Evolutionary conservation across 495 filamentous ascomycete genomes (phyloP), one percentile per base, ranked within the genome.

Genomic region (Baudoinia panamericana): DNA sequence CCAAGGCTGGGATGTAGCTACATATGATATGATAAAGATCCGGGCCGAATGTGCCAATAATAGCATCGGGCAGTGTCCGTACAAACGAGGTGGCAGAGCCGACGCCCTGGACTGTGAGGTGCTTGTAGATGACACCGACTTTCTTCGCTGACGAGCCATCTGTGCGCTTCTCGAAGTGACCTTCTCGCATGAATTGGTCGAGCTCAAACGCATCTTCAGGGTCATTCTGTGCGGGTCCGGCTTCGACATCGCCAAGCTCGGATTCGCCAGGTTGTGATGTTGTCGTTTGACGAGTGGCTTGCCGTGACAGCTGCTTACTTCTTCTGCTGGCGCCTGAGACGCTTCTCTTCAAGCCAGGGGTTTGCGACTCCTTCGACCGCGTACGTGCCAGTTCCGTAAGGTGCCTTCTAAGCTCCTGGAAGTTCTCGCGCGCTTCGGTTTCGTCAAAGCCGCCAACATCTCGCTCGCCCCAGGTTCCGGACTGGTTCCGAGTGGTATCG

Each of bases 21-120:
- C 70, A 69, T 18, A 87, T 45, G n/a, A 82, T 62, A 12, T 65
- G 67, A 50, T 85, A 92, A 10, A 88, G 56, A 62, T 92, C 84
- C 0, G 82, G 83, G 0, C 84, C 84, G 56, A 92, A 88, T 0
- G 81, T 85, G 4, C 82, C 80, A n/a, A 84, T 39, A 36, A 92
- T 69, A 4, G 83, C 83, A 50, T 83, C 70, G 2, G 82, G 83
- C 0, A 92, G 63, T 0, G 82, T 84, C 13, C 75, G 72, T 13
- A 82, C 80, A 45, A 82, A 81, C 1, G 70, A 72, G 0, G 79
- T 66, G 1, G 73, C 75, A 7, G 73, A 73, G 39, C 75, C 70
- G 7, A 79, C 63, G 27, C 82, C 84, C 57, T 81, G 76, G 25
- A 88, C 84, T 0, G 72, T 82, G 25, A 88, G 64, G 53, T 82